Evolutionary conservation across 2,329 filamentous ascomycete genomes (phyloP).

Genomic region (Hymenoscyphus fructigenus): DNA sequence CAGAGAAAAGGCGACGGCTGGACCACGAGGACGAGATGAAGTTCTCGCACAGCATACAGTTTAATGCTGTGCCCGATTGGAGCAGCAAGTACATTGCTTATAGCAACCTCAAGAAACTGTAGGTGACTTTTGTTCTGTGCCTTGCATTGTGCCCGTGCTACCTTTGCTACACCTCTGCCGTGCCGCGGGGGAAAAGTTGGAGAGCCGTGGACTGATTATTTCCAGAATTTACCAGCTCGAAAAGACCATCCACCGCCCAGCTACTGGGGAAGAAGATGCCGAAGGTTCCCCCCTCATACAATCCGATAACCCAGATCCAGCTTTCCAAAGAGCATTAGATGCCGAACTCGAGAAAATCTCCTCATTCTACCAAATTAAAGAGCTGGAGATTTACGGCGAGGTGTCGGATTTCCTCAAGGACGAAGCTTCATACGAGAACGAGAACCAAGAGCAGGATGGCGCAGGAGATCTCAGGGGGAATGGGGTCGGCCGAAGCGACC

Average conservation of each 20-base stretch:
- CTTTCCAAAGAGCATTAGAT: conserved; percentile 80
- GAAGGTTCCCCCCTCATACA: conserved; percentile 84
- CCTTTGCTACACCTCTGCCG: not conserved
- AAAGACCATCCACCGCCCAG: conserved; percentile 69
- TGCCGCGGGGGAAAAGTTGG: too few relatives aligned
- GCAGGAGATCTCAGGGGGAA: conserved; percentile 41
- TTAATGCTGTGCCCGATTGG: conserved; percentile 99
- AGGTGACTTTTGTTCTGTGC: conserved; percentile 38
- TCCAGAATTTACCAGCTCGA: conserved; percentile 90
- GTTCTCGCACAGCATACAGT: conserved; percentile 99
- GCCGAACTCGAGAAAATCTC: conserved; percentile 91
- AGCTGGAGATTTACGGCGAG: conserved; percentile 81
- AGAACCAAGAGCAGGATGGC: conserved; percentile 35
- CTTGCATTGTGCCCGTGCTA: not conserved
- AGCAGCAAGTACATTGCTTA: conserved; percentile 97
- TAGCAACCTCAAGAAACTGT: conserved; percentile 98
- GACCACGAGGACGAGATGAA: conserved; percentile 88
- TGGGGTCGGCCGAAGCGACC: conserved; percentile 44
- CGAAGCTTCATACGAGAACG: conserved; percentile 60
- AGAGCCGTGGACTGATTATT: conserved; percentile 13
- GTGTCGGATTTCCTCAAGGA: conserved; percentile 75
- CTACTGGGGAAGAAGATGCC: conserved; percentile 61
- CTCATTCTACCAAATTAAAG: conserved; percentile 87
- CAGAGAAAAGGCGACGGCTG: conserved; percentile 67
- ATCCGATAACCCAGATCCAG: conserved; percentile 69